Percentiles rank a stretch among this genome's conserved stretches.
Conservation (phyloP, 2,329 filamentous ascomycete genomes). For the Kalmusia sp. region DNA sequence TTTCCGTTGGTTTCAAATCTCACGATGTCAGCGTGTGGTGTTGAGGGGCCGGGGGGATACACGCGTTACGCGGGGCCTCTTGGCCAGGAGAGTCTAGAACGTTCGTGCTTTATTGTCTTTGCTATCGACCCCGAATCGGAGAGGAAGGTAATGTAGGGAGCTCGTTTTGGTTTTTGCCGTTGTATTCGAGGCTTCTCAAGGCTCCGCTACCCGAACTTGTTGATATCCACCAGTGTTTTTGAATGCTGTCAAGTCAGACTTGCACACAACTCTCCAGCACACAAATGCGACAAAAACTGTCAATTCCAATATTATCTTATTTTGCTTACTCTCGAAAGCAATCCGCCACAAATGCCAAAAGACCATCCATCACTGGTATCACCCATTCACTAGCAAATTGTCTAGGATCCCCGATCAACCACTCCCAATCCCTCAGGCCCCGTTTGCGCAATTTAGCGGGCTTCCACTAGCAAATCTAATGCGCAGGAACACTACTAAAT, state of each 20-base stretch:
- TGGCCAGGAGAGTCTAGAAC: too few relatives aligned
- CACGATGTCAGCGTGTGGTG: conserved; percentile 27
- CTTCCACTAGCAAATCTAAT: not conserved
- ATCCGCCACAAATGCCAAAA: not conserved
- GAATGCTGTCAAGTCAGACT: too few relatives aligned
- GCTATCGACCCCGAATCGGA: too few relatives aligned
- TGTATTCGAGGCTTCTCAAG: too few relatives aligned
- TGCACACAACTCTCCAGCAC: not conserved
- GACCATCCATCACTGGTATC: not conserved
- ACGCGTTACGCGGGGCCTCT: not conserved
- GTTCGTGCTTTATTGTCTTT: too few relatives aligned
- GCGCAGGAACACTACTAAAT: not conserved
- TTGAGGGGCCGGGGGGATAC: conserved; percentile 14
- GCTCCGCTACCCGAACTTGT: too few relatives aligned
- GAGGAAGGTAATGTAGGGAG: too few relatives aligned
- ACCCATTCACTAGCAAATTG: not conserved
- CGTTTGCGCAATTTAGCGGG: conserved; percentile 15
- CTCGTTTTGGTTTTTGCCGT: too few relatives aligned
- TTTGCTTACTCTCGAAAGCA: not conserved
- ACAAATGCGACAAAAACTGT: conserved; percentile 1
- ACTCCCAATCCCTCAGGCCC: not conserved
- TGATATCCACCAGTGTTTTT: too few relatives aligned
- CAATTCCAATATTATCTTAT: conserved; percentile 6
- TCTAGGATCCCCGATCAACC: not conserved
- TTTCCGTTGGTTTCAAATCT: conserved; percentile 15